Evolutionary conservation across 2,329 filamentous ascomycete genomes (phyloP).

Genomic region (Fusarium sp.): DNA sequence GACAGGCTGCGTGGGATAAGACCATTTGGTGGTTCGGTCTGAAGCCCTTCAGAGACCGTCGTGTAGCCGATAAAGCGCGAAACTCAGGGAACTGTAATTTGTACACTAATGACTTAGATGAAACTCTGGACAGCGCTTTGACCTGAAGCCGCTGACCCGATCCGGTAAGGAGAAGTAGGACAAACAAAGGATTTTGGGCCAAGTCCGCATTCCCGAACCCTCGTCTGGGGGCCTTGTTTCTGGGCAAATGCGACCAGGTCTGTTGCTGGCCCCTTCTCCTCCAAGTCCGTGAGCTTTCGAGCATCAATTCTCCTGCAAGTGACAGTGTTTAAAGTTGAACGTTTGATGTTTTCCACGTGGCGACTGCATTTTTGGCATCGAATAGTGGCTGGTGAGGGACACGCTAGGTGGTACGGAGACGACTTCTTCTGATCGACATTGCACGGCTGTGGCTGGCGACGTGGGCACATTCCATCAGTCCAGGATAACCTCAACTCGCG

Average conservation of each 20-base stretch:
- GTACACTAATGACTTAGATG: conserved; percentile 44
- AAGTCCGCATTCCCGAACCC: conserved; percentile 9
- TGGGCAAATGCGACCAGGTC: conserved; percentile 14
- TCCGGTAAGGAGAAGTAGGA: conserved; percentile 24
- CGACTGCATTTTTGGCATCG: conserved; percentile 17
- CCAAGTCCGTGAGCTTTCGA: conserved; percentile 7
- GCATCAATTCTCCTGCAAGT: conserved; percentile 1
- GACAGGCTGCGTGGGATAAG: conserved; percentile 2
- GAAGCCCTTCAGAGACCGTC: conserved; percentile 10
- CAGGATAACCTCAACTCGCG: conserved; percentile 26
- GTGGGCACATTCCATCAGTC: conserved; percentile 21
- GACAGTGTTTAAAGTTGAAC: conserved; percentile 12
- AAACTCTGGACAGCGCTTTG: conserved; percentile 47
- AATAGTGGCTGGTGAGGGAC: conserved; percentile 18
- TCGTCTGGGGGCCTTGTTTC: conserved; percentile 1
- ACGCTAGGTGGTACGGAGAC: conserved; percentile 21
- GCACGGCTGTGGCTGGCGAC: conserved; percentile 16
- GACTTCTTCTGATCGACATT: conserved; percentile 18
- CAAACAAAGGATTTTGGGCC: conserved; percentile 19
- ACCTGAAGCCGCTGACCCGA: conserved; percentile 25
- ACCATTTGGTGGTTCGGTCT: conserved; percentile 19
- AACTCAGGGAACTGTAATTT: conserved; percentile 24
- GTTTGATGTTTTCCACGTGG: conserved; percentile 28
- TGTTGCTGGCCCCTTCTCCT: conserved; percentile 11
- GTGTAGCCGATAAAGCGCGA: conserved; percentile 22